Percentiles rank a stretch among this genome's conserved stretches.
phyloP scores from a whole-genome alignment of 2,329 filamentous ascomycete genomes.

The Trichoderma koningiopsis region DNA sequence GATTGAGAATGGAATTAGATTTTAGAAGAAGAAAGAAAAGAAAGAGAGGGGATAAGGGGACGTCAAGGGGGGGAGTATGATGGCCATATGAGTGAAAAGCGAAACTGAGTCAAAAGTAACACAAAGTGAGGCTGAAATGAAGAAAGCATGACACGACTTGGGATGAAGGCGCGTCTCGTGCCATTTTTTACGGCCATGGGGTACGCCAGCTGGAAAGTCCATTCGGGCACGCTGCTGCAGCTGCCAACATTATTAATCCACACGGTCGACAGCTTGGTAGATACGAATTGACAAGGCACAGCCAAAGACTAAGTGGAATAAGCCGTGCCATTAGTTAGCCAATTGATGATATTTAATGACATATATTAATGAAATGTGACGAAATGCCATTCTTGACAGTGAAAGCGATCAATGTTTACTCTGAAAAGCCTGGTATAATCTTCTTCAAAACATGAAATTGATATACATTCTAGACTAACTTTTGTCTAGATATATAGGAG shows the following conservation, averaged over 20 bases:
- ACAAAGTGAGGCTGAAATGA: slow-evolving; percentile 1
- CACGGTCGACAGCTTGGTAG: not conserved
- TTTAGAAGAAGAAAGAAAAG: not conserved
- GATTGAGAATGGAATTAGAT: not conserved
- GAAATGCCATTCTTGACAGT: not conserved
- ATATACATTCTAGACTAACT: slow-evolving; percentile 43
- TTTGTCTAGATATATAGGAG: slow-evolving; percentile 38
- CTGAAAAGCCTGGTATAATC: not conserved
- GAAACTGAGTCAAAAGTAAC: not conserved
- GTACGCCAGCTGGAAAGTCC: slow-evolving; percentile 26
- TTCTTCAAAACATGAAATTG: slow-evolving; percentile 38
- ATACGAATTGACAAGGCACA: not conserved
- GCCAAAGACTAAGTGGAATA: not conserved
- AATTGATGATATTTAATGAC: too few species aligned
- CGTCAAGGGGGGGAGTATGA: not conserved
- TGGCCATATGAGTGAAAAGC: not conserved
- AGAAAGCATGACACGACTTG: not conserved
- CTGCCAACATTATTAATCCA: not conserved
- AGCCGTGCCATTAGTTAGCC: too few species aligned
- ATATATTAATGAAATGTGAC: too few species aligned
- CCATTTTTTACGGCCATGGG: not conserved
- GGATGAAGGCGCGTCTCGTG: slow-evolving; percentile 10
- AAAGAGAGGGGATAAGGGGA: not conserved
- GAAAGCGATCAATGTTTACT: not conserved
- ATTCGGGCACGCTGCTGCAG: not conserved